These are phyloP conservation scores for Ophiostoma tasmaniense DNA, from an alignment of 2,329 filamentous ascomycete species.

Conservation along the genomic window DNA sequence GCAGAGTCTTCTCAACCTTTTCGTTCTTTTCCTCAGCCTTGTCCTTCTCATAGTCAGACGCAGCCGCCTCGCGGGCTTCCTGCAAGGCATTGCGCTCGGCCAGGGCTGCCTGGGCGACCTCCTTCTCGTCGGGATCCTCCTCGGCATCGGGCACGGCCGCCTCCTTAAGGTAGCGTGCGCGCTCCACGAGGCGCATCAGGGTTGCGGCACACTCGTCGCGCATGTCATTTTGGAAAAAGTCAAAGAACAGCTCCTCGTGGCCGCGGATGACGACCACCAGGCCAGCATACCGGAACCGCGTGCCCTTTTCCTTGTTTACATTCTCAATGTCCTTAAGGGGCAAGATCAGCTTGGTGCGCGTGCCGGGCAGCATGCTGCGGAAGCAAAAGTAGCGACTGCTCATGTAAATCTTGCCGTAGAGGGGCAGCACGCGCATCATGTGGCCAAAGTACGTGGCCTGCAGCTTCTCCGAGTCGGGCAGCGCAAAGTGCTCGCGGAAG, in stretches of 20 bases:
- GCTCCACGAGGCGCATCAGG: constrained; percentile 67
- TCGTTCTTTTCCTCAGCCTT: constrained; percentile 19
- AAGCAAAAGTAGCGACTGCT: constrained; percentile 86
- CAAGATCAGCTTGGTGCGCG: constrained; percentile 83
- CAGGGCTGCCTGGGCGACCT: constrained; percentile 64
- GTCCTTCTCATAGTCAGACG: background rate
- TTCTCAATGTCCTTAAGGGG: constrained; percentile 89
- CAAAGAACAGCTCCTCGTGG: constrained; percentile 94
- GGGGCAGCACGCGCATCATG: constrained; percentile 77
- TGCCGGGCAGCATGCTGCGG: constrained; percentile 80
- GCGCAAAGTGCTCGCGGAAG: constrained; percentile 81
- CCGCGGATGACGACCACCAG: constrained; percentile 88
- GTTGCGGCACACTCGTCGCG: constrained; percentile 86
- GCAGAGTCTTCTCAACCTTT: constrained; percentile 35
- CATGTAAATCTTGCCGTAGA: constrained; percentile 96
- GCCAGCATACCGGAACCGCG: constrained; percentile 82
- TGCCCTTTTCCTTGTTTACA: constrained; percentile 89
- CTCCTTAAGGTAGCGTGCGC: constrained; percentile 53
- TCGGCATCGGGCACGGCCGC: constrained; percentile 60
- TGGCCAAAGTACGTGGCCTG: constrained; percentile 88
- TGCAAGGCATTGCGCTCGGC: constrained; percentile 75
- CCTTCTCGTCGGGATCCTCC: constrained; percentile 62
- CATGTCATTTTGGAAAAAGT: constrained; percentile 68
- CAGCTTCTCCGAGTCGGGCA: constrained; percentile 75
- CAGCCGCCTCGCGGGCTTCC: constrained; percentile 49